These are phyloP conservation scores for Cladosporium colombiae DNA, from an alignment of 2,329 filamentous ascomycete species.

Conservation along the genomic window DNA sequence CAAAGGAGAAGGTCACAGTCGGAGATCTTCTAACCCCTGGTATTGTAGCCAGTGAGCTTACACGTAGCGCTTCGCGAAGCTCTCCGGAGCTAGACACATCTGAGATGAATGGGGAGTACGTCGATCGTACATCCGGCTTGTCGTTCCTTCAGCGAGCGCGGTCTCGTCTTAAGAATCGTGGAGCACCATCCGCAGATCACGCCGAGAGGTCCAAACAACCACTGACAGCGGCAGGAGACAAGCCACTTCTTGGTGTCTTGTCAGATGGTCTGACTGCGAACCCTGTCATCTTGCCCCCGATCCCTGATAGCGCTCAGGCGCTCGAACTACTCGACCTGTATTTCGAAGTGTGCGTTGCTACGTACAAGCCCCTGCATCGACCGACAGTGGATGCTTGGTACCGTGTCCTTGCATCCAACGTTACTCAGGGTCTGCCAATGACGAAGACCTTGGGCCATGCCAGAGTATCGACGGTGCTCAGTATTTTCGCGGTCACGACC, in stretches of 20 bases:
- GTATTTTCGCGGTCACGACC: slow-evolving; percentile 19
- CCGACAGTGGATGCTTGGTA: slow-evolving; percentile 54
- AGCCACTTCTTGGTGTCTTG: slow-evolving; percentile 44
- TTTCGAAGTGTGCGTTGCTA: slow-evolving; percentile 62
- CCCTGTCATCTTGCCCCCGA: slow-evolving; percentile 43
- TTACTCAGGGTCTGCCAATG: slow-evolving; percentile 38
- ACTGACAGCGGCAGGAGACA: slow-evolving; percentile 54
- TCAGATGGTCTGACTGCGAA: slow-evolving; percentile 23
- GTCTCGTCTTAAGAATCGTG: slow-evolving; percentile 59
- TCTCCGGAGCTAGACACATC: slow-evolving; percentile 52
- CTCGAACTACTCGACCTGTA: slow-evolving; percentile 54
- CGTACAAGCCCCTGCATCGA: slow-evolving; percentile 60
- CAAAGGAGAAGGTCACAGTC: not conserved
- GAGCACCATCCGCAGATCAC: slow-evolving; percentile 30
- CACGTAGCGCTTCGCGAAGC: slow-evolving; percentile 17
- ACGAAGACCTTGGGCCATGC: slow-evolving; percentile 46
- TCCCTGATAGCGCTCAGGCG: slow-evolving; percentile 30
- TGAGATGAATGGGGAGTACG: slow-evolving; percentile 57
- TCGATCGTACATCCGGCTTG: slow-evolving; percentile 55
- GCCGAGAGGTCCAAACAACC: slow-evolving; percentile 40
- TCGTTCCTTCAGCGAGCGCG: slow-evolving; percentile 66
- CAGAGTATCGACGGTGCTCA: slow-evolving; percentile 36
- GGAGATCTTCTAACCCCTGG: not conserved
- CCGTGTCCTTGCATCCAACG: not conserved
- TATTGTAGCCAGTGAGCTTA: not conserved